Evolutionary conservation across 768 basidiomycete species (phyloP).

Genomic region (Suillus luteus): DNA sequence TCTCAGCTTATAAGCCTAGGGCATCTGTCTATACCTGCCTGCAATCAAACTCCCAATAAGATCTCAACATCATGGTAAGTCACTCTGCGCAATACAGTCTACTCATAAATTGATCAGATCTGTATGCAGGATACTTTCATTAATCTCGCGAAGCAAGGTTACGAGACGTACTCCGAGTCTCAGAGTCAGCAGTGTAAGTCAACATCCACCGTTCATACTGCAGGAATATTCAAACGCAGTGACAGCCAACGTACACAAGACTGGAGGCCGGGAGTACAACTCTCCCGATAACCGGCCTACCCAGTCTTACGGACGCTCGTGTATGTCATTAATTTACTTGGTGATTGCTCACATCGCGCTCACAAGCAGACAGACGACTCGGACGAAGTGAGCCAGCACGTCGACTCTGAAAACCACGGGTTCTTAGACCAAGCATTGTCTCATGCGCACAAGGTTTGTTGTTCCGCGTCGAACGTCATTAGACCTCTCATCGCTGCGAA

Average conservation of each 20-base stretch:
- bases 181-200: conserved; percentile 16
- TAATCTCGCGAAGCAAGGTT: conserved; percentile 69
- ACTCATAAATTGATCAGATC: not conserved
- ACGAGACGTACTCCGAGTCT: conserved; percentile 47
- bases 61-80: conserved; percentile 27
- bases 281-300: conserved; percentile 47
- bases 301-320: conserved; percentile 21
- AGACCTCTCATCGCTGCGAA: not conserved
- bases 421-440: conserved; percentile 58
- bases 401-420: conserved; percentile 37
- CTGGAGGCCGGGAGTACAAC: conserved; percentile 68
- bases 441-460: conserved; percentile 50
- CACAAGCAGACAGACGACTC: conserved; percentile 53
- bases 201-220: conserved; percentile 14
- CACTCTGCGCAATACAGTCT: not conserved
- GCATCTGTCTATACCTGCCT: conserved; percentile 11
- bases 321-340: conserved; percentile 20
- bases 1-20: not conserved
- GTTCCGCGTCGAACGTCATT: not conserved
- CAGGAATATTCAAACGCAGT: conserved; percentile 14
- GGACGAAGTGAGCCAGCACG: conserved; percentile 58
- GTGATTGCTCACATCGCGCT: conserved; percentile 9
- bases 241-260: conserved; percentile 49
- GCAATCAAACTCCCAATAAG: conserved; percentile 10
- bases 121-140: conserved; percentile 60